phyloP scores from a whole-genome alignment of 1,139 yeast genomes.

The Blastobotrys serpentis region DNA sequence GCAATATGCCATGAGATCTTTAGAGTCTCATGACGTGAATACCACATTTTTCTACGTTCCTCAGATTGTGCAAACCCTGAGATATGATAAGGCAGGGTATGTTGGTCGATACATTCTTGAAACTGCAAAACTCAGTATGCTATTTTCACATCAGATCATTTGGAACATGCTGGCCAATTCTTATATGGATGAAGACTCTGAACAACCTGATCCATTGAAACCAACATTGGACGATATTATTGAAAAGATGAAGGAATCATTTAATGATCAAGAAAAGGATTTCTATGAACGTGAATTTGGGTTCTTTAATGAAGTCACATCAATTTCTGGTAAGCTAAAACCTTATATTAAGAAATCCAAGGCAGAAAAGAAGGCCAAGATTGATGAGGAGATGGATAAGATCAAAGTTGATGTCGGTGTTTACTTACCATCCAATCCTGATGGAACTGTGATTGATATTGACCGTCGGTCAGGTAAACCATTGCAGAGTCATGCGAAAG shows the following conservation, averaged over 20 bases:
- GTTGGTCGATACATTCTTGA: slow-evolving; percentile 87
- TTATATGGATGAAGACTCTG: slow-evolving; percentile 77
- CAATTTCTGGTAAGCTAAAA: slow-evolving; percentile 89
- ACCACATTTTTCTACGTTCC: slow-evolving; percentile 95
- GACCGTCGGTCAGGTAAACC: slow-evolving; percentile 92
- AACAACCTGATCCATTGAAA: slow-evolving; percentile 76
- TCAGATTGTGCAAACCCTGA: slow-evolving; percentile 88
- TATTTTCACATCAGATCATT: slow-evolving; percentile 95
- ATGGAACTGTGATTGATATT: slow-evolving; percentile 89
- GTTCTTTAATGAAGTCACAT: slow-evolving; percentile 88
- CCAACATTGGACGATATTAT: slow-evolving; percentile 79
- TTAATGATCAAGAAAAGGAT: slow-evolving; percentile 56
- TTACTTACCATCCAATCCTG: slow-evolving; percentile 94
- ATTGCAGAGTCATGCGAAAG: slow-evolving; percentile 97
- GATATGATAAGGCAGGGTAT: slow-evolving; percentile 80
- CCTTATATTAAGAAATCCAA: slow-evolving; percentile 92
- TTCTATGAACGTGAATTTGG: slow-evolving; percentile 83
- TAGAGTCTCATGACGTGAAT: slow-evolving; percentile 85
- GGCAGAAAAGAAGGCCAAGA: slow-evolving; percentile 93
- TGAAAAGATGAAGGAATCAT: slow-evolving; percentile 60
- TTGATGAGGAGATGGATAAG: slow-evolving; percentile 90
- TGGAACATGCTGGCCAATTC: slow-evolving; percentile 98
- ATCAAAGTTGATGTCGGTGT: slow-evolving; percentile 81
- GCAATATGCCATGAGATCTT: slow-evolving; percentile 87
- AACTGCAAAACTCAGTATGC: slow-evolving; percentile 84